A percentile compares a stretch with the other conserved stretches of the same genome.
Evolutionary conservation across 2,329 filamentous ascomycete species (phyloP).

Genomic region (Emergomyces orientalis): DNA sequence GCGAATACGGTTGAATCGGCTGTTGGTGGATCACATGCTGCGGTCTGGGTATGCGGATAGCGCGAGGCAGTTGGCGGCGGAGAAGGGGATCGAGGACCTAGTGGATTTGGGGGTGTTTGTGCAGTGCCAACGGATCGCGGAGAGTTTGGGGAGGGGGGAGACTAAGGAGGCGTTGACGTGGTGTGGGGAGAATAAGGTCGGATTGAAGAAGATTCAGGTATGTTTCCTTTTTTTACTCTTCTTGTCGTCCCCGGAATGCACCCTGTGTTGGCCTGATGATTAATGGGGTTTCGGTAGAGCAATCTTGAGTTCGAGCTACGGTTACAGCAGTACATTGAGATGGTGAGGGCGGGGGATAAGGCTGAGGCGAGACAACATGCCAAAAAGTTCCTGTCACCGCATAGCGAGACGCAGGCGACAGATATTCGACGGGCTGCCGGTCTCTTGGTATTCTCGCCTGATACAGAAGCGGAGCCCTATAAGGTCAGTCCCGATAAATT

Average conservation of each 20-base stretch:
- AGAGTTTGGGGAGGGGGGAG: slow-evolving; percentile 59
- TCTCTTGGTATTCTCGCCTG: slow-evolving; percentile 64
- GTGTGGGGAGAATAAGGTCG: slow-evolving; percentile 90
- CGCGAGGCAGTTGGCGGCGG: slow-evolving; percentile 63
- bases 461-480: slow-evolving; percentile 51
- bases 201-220: slow-evolving; percentile 77
- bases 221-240: slow-evolving; percentile 21
- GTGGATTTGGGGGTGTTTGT: slow-evolving; percentile 86
- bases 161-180: slow-evolving; percentile 74
- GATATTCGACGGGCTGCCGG: slow-evolving; percentile 67
- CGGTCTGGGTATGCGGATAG: slow-evolving; percentile 72
- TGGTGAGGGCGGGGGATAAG: slow-evolving; percentile 59
- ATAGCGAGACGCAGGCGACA: slow-evolving; percentile 56
- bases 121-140: slow-evolving; percentile 67
- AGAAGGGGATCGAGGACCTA: slow-evolving; percentile 67
- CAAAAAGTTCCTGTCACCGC: slow-evolving; percentile 67
- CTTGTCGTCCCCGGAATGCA: not conserved
- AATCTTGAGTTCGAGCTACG: slow-evolving; percentile 88
- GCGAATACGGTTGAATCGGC: slow-evolving; percentile 65
- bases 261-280: not conserved
- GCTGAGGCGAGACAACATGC: slow-evolving; percentile 72
- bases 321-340: slow-evolving; percentile 88
- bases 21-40: slow-evolving; percentile 88
- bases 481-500: slow-evolving; percentile 35
- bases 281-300: slow-evolving; percentile 41